Base-by-base conservation (phyloP, 2,329 filamentous ascomycete species). In the Fusarium luffae region DNA sequence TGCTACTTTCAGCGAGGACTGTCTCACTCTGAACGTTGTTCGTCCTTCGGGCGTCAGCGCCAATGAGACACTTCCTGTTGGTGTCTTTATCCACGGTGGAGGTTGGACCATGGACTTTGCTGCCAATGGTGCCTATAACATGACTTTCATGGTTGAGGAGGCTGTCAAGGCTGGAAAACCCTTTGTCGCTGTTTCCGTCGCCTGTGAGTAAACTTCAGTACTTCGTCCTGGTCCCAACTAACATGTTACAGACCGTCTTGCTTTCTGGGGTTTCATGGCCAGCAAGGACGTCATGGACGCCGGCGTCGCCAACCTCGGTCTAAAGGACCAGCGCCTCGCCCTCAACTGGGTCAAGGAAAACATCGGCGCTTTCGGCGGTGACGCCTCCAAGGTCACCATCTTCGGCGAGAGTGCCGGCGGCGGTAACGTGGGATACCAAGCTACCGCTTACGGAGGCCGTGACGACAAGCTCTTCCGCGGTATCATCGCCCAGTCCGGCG, bases 61-160 rank as follows among this genome's bases (percentile, higher is more conserved):
- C 5, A 41, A 61, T 8, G 49, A 54, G 4, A 71, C 69, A 8
- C 71, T 78, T 1, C 75, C 75, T 0, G 73, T 77, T 10, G 66
- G 66, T 11, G 69, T 77, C 3, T 77, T 66, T 28, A 74, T 77
- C 21, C 74, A 77, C 8, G 74, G 83, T 43, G 84, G 84, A 47
- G 83, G 82, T 6, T 84, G 67, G 65, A 54, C 56, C 0, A 66
- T 61, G 73, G 86, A 85, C 5, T 81, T 82, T 4, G 65, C 81
- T 72, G 44, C 72, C 69, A 84, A 87, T 49, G 75, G 81, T 11
- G 81, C 86, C 27, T 91, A 91, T 74, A 90, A 91, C 71, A 80
- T 89, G 61, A 86, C 85, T 16, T 87, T 85, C 62, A 84, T 90
- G 50, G 85, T 91, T 1, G 82, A 63, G 79, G 82, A 25, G 77